Evolutionary conservation across 345 rosid species (phyloP), one percentile per base, ranked within the genome.

Genomic region (Atalantia buxifolia): DNA sequence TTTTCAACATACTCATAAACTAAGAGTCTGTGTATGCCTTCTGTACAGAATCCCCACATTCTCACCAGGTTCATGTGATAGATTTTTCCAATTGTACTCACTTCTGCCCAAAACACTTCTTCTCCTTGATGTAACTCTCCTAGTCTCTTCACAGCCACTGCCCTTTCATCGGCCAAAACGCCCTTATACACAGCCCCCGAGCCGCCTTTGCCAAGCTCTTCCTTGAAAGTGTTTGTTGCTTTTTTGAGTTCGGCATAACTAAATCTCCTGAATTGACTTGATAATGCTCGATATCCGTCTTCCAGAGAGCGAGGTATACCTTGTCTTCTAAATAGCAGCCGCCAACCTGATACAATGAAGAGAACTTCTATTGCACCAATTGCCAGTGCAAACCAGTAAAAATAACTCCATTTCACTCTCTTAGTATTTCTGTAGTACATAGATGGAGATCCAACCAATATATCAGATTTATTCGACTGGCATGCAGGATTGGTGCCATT

Each of bases 31-130:
- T 87, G 83, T 27, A 71, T 84, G 3, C 79, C 79, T 76, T 87
- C 89, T 28, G 80, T 77, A 71, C 91, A 90, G 77, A 85, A 89
- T 9, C 92, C 90, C 82, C 86, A 86, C 69, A 89, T 83, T 76
- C 85, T 85, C 60, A 86, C 90, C 24, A 87, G 83, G 81, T 90
- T 90, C 78, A 86, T 84, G 77, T 90, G 92, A 74, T 88, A 79
- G 77, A 90, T 84, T 30, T 79, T 79, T 76, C 90, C 88, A 28
- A 90, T 64, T 21, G 85, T 90, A 83, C 83, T 78, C 69, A 89
- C 87, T 67, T 89, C 92, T 2, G 91, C 90, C 69, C 85, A 83
- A 69, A 89, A 89, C 66, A 84, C 87, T 13, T 82, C 89, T 59
- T 86, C 91, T 6, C 86, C 87, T 61, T 83, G 88, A 70, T 81